phyloP scores from a whole-genome alignment of 2,329 filamentous ascomycete genomes.

The Verticillium albo-atrum region DNA sequence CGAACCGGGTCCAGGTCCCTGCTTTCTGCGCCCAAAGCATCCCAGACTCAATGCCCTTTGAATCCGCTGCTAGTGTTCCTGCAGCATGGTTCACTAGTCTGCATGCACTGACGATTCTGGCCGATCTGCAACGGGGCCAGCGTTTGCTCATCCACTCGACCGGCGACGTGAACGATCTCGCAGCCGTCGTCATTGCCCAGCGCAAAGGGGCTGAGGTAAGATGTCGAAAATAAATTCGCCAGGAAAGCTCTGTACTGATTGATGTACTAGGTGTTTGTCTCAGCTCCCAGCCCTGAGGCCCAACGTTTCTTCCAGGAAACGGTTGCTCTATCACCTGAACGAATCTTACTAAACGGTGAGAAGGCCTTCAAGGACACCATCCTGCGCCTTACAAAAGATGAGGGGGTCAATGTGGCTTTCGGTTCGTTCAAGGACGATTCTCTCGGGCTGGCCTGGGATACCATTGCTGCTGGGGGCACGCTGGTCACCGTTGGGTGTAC shows the following conservation, averaged over 20 bases:
- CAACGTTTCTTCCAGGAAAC: not conserved
- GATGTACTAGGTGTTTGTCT: not conserved
- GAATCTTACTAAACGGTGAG: not conserved
- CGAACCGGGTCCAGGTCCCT: constrained; percentile 6
- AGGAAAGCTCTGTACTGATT: not conserved
- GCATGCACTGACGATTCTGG: constrained; percentile 19
- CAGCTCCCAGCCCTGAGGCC: not conserved
- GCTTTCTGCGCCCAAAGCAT: not conserved
- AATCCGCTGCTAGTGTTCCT: constrained; percentile 1
- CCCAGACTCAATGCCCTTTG: not conserved
- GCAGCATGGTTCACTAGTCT: not conserved
- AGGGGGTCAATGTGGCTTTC: constrained; percentile 22
- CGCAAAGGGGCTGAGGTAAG: not conserved
- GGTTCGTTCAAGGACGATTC: constrained; percentile 26
- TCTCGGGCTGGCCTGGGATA: not conserved
- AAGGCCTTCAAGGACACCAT: constrained; percentile 17
- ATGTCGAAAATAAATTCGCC: fast-evolving
- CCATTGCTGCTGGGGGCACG: constrained; percentile 12
- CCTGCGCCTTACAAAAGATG: constrained; percentile 12
- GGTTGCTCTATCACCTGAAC: not conserved
- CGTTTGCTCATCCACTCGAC: constrained; percentile 17
- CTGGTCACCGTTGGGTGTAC: constrained; percentile 27
- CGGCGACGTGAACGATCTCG: constrained; percentile 14
- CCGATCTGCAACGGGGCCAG: constrained; percentile 16
- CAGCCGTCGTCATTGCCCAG: constrained; percentile 5